A percentile compares a stretch with the other conserved stretches of the same genome.
Evolutionary conservation across 1,139 yeast species (phyloP).

Genomic region (Blastobotrys capitulatus): DNA sequence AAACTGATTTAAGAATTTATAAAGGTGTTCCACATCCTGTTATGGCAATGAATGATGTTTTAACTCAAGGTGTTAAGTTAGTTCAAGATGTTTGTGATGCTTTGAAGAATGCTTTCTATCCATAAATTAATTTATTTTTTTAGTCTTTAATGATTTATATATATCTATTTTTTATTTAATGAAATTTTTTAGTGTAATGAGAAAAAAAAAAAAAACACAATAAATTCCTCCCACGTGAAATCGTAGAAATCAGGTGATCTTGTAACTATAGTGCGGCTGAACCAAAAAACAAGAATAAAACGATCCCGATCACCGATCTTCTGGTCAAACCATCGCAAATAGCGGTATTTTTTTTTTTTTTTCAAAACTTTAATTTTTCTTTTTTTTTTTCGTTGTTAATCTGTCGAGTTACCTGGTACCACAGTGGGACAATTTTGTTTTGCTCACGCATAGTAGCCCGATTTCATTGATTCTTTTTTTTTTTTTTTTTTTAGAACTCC

Average conservation of each 20-base stretch:
- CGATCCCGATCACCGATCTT: too few species aligned
- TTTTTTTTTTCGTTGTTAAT: too few species aligned
- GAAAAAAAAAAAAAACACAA: not conserved
- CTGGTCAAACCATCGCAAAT: too few species aligned
- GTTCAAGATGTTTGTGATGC: conserved; percentile 31
- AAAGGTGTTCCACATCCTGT: conserved; percentile 46
- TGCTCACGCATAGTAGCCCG: not conserved
- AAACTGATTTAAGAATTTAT: conserved; percentile 34
- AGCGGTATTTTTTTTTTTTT: too few species aligned
- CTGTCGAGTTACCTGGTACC: too few species aligned
- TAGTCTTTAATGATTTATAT: not conserved
- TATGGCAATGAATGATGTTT: conserved; percentile 44
- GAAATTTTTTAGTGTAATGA: not conserved
- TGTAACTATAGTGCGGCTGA: too few species aligned
- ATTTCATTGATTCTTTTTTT: too few species aligned
- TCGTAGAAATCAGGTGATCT: too few species aligned
- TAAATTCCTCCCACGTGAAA: too few species aligned
- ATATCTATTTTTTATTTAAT: not conserved
- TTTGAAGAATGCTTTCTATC: conserved; percentile 19
- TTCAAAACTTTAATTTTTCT: too few species aligned
- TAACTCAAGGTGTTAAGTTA: conserved; percentile 39
- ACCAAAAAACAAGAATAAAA: too few species aligned
- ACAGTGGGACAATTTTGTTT: not conserved
- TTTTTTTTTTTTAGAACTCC: not conserved
- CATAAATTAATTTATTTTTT: not conserved